Conservation (phyloP, 257 asterid genomes). For the Euphrasia confusa region DNA sequence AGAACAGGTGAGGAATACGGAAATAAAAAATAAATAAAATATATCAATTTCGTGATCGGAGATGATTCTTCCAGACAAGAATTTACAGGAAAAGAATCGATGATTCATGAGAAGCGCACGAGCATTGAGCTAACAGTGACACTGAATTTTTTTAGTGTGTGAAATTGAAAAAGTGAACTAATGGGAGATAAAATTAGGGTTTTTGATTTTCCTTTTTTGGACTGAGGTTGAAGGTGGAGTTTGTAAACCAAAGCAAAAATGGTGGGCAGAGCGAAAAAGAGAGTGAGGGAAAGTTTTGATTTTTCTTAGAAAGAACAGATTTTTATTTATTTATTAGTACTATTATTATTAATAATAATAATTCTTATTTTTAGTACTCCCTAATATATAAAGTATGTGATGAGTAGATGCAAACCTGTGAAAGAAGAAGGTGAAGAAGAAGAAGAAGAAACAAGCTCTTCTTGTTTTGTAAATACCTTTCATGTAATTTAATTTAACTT, state of each 20-base stretch:
- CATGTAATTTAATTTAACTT: too few species aligned
- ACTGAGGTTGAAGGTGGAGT: slow-evolving; percentile 24
- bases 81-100: slow-evolving; percentile 15
- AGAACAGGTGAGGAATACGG: background rate
- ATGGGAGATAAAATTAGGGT: slow-evolving; percentile 31
- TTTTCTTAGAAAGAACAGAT: slow-evolving; percentile 9
- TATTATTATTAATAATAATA: too few species aligned
- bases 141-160: background rate
- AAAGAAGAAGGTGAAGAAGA: too few species aligned
- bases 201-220: slow-evolving; percentile 12
- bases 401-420: too few species aligned
- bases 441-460: too few species aligned
- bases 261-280: slow-evolving; percentile 27
- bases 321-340: too few species aligned
- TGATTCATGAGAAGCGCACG: slow-evolving; percentile 18
- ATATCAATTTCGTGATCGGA: slow-evolving; percentile 18
- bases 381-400: too few species aligned
- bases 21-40: background rate
- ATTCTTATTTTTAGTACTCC: too few species aligned
- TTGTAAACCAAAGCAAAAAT: slow-evolving; percentile 21
- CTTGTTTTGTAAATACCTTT: too few species aligned
- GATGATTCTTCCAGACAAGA: slow-evolving; percentile 25
- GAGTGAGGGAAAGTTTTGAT: slow-evolving; percentile 36
- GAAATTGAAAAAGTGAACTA: slow-evolving; percentile 13
- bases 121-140: slow-evolving; percentile 22